Evolutionary conservation across 345 rosid species (phyloP).

Genomic region (Gossypium herbaceum): DNA sequence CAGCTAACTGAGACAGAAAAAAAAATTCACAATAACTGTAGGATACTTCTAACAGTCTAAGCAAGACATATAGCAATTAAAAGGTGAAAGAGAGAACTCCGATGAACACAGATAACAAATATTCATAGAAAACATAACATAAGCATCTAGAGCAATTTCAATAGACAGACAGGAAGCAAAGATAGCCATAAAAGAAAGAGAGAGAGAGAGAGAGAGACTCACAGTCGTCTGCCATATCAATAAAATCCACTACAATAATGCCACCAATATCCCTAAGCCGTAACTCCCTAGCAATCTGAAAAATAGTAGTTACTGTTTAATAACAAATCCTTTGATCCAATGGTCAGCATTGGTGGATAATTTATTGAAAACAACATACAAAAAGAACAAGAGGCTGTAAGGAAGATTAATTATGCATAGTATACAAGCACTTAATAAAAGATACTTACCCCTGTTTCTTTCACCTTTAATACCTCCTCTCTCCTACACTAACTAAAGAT

Average conservation of each 20-base stretch:
- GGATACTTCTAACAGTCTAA: not conserved
- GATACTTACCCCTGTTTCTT: not conserved
- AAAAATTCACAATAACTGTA: not conserved
- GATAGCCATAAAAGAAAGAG: not conserved
- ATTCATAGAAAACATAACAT: not conserved
- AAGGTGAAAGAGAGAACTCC: not conserved
- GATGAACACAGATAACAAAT: not conserved
- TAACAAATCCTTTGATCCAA: slow-evolving; percentile 11
- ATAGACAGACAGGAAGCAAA: not conserved
- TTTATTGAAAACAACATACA: slow-evolving; percentile 3
- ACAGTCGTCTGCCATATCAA: slow-evolving; percentile 94
- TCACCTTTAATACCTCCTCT: not conserved
- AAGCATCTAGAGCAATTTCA: not conserved
- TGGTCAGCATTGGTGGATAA: slow-evolving; percentile 5
- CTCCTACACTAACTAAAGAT: not conserved
- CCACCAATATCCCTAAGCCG: slow-evolving; percentile 96
- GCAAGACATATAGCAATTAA: not conserved
- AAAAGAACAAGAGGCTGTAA: slow-evolving; percentile 2
- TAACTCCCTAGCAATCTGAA: slow-evolving; percentile 95
- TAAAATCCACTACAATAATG: slow-evolving; percentile 97
- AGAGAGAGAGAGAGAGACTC: slow-evolving; percentile 38
- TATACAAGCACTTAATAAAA: not conserved
- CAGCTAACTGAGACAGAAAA: not conserved
- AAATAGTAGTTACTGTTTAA: slow-evolving; percentile 16
- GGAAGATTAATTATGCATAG: not conserved